Conservation (phyloP, 805 yeast genomes). For the Metschnikowia santaceciliae region DNA sequence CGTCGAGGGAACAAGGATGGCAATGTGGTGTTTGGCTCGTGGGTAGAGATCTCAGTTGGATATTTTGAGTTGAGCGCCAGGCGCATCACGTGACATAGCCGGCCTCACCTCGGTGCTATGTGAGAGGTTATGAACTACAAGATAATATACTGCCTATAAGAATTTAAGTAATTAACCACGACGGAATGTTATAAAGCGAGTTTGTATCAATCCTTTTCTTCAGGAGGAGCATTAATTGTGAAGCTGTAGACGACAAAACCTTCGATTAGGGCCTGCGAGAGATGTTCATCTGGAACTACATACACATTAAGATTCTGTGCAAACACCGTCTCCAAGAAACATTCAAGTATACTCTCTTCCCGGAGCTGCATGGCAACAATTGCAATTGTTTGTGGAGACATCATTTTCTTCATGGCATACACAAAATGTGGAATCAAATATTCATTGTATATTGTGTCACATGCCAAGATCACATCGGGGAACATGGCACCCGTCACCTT, state of each 20-base stretch:
- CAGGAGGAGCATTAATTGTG: background rate
- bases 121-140: background rate
- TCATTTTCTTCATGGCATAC: conserved; percentile 34
- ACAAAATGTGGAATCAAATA: conserved; percentile 50
- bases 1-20: background rate
- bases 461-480: conserved; percentile 53
- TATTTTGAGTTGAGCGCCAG: background rate
- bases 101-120: no score
- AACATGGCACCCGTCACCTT: conserved; percentile 7
- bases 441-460: conserved; percentile 66
- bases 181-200: no score
- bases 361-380: conserved; percentile 52
- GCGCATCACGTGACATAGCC: background rate
- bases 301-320: conserved; percentile 31
- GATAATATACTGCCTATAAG: no score
- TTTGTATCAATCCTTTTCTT: no score
- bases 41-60: background rate
- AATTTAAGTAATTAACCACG: no score
- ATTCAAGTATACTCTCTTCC: conserved; percentile 46
- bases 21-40: background rate
- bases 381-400: conserved; percentile 28
- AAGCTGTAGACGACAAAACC: conserved; percentile 47
- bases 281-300: conserved; percentile 26
- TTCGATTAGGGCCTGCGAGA: conserved; percentile 28
- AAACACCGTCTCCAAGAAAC: conserved; percentile 36